Percentiles rank a stretch among this genome's conserved stretches.
Evolutionary conservation across 176 grass and related monocot genomes (phyloP).

Genomic region (Eragrostis curvula): DNA sequence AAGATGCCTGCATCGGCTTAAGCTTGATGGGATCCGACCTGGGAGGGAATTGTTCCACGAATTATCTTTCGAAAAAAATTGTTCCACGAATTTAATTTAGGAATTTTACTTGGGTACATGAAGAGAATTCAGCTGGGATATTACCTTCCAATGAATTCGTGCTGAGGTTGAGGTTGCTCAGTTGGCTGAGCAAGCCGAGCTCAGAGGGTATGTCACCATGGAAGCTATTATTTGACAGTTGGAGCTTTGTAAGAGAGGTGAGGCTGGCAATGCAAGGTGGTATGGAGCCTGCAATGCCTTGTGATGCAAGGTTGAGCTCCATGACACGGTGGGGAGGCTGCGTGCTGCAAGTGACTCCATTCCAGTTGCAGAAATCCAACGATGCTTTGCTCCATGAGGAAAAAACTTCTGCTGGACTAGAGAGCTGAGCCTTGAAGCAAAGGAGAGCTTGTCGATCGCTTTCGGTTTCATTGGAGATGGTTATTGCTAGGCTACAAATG

Average conservation of each 20-base stretch:
- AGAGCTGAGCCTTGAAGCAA: conserved; percentile 43
- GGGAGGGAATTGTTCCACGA: not conserved
- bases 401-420: not conserved
- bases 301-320: conserved; percentile 37
- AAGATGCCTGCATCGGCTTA: conserved; percentile 31
- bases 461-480: not conserved
- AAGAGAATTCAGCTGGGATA: conserved; percentile 51
- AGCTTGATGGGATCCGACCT: conserved; percentile 45
- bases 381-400: conserved; percentile 45
- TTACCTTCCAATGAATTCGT: conserved; percentile 50
- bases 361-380: conserved; percentile 40
- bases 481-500: not conserved
- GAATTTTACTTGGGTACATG: conserved; percentile 32
- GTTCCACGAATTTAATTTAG: conserved; percentile 26
- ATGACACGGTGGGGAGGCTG: not conserved
- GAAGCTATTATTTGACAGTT: conserved; percentile 52
- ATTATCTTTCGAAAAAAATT: conserved; percentile 41
- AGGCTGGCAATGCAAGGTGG: conserved; percentile 43
- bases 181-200: conserved; percentile 34
- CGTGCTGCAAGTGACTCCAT: conserved; percentile 39
- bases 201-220: conserved; percentile 39
- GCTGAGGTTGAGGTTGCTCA: conserved; percentile 63
- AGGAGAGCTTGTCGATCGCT: conserved; percentile 44
- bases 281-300: conserved; percentile 36
- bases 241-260: conserved; percentile 35